Evolutionary conservation across 306 rosid species (phyloP).

Genomic region (Prosopis cineraria): DNA sequence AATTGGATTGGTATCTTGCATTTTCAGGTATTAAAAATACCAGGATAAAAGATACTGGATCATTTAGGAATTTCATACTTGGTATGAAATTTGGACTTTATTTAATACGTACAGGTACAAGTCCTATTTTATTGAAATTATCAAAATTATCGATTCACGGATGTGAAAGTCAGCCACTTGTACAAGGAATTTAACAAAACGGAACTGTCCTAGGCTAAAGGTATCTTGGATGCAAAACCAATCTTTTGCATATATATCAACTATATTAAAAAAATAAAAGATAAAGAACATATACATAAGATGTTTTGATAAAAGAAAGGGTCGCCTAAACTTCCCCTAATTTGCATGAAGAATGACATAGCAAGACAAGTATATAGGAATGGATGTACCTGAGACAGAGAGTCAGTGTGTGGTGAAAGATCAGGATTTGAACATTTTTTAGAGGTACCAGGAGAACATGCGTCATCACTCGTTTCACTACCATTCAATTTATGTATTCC

Average conservation of each 20-base stretch:
- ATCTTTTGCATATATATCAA: not conserved
- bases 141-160: not conserved
- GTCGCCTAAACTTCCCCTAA: not conserved
- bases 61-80: not conserved
- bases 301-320: not conserved
- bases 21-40: not conserved
- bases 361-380: slow-evolving; percentile 2
- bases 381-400: slow-evolving; percentile 55
- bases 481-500: slow-evolving; percentile 71
- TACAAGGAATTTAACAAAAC: not conserved
- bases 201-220: not conserved
- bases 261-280: not conserved
- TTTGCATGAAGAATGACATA: slow-evolving; percentile 11
- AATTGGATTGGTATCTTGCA: not conserved
- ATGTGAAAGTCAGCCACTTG: not conserved
- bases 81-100: not conserved
- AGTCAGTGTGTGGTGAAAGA: slow-evolving; percentile 42
- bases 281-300: not conserved
- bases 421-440: slow-evolving; percentile 51
- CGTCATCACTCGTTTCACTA: slow-evolving; percentile 59
- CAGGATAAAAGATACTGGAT: not conserved
- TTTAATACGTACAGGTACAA: not conserved
- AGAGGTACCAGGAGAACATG: slow-evolving; percentile 57
- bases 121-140: not conserved
- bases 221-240: not conserved